Base-by-base conservation (phyloP, 139 green algal genomes). In the Coelastrella sp. region DNA sequence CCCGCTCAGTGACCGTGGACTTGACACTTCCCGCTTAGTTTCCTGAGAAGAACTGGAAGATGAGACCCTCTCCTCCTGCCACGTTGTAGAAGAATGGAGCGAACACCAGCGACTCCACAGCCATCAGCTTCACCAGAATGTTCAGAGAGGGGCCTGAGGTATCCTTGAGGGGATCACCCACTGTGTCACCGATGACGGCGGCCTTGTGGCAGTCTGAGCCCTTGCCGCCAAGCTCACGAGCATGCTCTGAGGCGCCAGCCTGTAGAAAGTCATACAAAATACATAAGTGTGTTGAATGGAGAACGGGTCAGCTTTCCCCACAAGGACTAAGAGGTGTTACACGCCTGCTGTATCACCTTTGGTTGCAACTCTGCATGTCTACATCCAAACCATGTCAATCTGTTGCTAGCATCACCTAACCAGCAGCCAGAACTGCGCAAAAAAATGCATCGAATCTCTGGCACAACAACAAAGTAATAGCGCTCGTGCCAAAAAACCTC, bases 61-160 rank as follows among this genome's bases (percentile, higher is more conserved):
- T 75, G 7, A 94, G 88, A 47, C 94, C 94, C 92, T 96, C 88
- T 47, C 94, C 94, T 58, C 86, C 56, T 73, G 92, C 92, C 78
- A 84, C 90, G 89, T 91, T 92, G 86, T 91, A 91, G 87, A 96
- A 96, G 92, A 96, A 96, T 23, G 94, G 94, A 57, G 94, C 94
- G 86, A 96, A 96, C 90, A 99, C 97, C 76, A 99, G 94, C 3
- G 94, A 98, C 94, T 99, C 98, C 3, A 99, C 97, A 0, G 98
- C 98, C 98, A 99, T 99, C 32, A 99, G 97, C 96, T 99, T 99
- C 93, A 99, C 97, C 59, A 99, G 95, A 91, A 99, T 99, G 96
- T 99, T 99, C 65, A 99, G 95, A 56, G 97, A 97, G 23, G 98
- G 98, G 79, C 96, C 96, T 13, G 89, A 93, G 76, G 96, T 98